Evolutionary conservation across 257 asterid genomes (phyloP), one percentile per base, ranked within the genome.

Genomic region (Datura wrightii): DNA sequence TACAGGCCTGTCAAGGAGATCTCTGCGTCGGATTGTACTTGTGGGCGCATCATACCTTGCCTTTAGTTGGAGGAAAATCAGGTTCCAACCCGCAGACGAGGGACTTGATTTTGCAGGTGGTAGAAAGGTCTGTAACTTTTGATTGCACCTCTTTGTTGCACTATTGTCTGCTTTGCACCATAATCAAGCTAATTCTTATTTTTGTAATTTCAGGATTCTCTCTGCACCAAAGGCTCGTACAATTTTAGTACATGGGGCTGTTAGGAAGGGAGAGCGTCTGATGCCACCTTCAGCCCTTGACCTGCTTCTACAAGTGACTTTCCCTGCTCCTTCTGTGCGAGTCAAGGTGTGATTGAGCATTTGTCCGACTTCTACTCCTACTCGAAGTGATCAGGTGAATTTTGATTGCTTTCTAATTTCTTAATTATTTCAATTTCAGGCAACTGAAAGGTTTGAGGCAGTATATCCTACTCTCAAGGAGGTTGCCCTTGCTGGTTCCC

Each of bases 401-500:
- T 50, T 76, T 50, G 11, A 4, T 31, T 36, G 13, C 4, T 16
- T n/a, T 18, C 34, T 85, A 39, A 8, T 24, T 44, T 63, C 62
- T 48, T 79, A 7, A 18, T 55, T 54, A 8, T 79, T 79, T 85
- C 46, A 83, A 59, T 71, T 36, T n/a, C 70, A 93, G 98, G 95
- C 90, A 60, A 92, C 97, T 63, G 98, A 94, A 82, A 92, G 98
- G 89, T 95, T 95, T 84, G 95, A 90, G 89, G 92, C 91, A 31
- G 85, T 96, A 62, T 96, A 91, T 91, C 97, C 97, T 48, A 85
- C 92, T 58, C 94, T 96, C 60, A 92, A 91, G 86, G 96, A 92
- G 84, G 92, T 93, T 74, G 95, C 99, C 31, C 94, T 96, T 83
- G 94, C 98, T 84, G 99, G 99, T 88, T 85, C 97, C 62, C 91